phyloP scores from a whole-genome alignment of 2,329 filamentous ascomycete species.

The Venturiaceae sp. region DNA sequence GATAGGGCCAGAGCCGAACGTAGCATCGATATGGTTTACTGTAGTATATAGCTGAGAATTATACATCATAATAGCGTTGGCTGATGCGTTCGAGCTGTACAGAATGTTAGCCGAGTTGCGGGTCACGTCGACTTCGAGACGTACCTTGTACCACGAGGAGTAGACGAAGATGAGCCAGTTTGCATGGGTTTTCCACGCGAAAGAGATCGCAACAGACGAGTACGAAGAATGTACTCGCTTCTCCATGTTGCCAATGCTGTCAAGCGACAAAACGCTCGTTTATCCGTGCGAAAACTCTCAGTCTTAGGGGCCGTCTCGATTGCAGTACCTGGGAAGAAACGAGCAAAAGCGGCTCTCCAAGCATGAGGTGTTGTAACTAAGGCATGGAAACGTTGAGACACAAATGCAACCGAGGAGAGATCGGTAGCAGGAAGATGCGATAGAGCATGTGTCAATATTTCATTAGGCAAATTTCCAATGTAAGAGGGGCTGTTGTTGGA shows the following conservation, averaged over 20 bases:
- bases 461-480: conserved; percentile 35
- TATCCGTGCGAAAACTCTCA: conserved; percentile 54
- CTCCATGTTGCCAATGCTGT: conserved; percentile 85
- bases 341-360: conserved; percentile 86
- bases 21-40: conserved; percentile 70
- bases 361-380: conserved; percentile 86
- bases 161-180: background rate
- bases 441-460: conserved; percentile 83
- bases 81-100: conserved; percentile 14
- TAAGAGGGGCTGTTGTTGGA: background rate
- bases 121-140: background rate
- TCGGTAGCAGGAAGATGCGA: conserved; percentile 84
- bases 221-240: conserved; percentile 88
- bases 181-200: conserved; percentile 64
- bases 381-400: conserved; percentile 78
- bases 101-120: background rate
- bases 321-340: conserved; percentile 73
- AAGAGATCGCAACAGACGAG: conserved; percentile 71
- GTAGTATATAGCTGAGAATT: conserved; percentile 73
- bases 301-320: conserved; percentile 31
- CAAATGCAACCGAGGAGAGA: conserved; percentile 70
- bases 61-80: conserved; percentile 71
- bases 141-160: background rate
- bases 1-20: conserved; percentile 55
- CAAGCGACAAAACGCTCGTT: conserved; percentile 71